A percentile compares a stretch with the other conserved stretches of the same genome.
phyloP scores from a whole-genome alignment of 2,329 filamentous ascomycete genomes.

The Colletotrichum acutatum region DNA sequence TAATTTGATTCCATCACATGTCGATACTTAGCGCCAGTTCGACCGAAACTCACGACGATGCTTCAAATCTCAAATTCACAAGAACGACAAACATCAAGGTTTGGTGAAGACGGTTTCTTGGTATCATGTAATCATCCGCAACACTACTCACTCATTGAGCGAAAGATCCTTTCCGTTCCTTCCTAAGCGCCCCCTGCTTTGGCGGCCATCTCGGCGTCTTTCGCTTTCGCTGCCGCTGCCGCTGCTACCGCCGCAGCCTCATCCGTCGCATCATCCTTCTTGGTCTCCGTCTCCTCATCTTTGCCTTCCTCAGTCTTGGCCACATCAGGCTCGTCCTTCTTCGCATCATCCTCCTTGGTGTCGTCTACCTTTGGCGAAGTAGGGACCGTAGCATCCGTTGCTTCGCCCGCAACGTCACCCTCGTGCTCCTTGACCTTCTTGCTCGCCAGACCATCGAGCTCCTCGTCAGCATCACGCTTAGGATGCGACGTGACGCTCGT shows the following conservation, averaged over 20 bases:
- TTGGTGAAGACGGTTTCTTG: constrained; percentile 13
- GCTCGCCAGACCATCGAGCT: constrained; percentile 47
- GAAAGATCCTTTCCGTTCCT: neutral
- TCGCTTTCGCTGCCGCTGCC: neutral
- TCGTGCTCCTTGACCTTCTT: constrained; percentile 63
- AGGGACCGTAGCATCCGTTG: neutral
- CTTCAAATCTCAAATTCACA: neutral
- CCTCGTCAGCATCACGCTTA: constrained; percentile 67
- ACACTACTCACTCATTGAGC: neutral
- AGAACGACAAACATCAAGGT: neutral
- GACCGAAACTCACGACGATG: neutral
- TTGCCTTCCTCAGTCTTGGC: neutral
- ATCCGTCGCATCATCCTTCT: neutral
- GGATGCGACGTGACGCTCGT: constrained; percentile 51
- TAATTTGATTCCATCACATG: neutral
- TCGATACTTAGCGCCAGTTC: neutral
- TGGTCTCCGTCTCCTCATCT: neutral
- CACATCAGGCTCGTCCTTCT: constrained; percentile 13
- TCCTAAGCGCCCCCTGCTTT: neutral
- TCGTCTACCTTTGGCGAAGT: neutral
- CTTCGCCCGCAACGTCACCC: constrained; percentile 30
- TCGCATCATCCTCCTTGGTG: constrained; percentile 13
- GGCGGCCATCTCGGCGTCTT: neutral
- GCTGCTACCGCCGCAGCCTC: neutral
- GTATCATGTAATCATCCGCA: constrained; percentile 25